These are phyloP conservation scores for Borovskyia barvae DNA, from an alignment of 208 protist species.

Conservation along the genomic window DNA sequence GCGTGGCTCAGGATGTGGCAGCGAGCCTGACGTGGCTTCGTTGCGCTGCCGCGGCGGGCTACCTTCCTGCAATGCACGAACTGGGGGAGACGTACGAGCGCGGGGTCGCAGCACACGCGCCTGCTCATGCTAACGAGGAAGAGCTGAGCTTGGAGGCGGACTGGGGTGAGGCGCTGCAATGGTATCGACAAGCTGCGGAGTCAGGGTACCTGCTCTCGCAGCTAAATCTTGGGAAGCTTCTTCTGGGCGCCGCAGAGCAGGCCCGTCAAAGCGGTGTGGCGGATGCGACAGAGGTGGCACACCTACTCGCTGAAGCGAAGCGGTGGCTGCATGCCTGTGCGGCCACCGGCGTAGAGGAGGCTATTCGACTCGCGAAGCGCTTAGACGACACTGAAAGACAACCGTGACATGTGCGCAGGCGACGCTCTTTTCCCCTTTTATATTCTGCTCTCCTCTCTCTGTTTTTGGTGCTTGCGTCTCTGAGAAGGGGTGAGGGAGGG, in stretches of 20 bases:
- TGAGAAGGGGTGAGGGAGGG: no score
- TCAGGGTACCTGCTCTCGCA: conserved; percentile 54
- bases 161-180: conserved; percentile 75
- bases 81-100: conserved; percentile 67
- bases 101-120: conserved; percentile 22
- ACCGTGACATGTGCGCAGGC: not conserved
- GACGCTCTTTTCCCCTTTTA: not conserved
- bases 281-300: conserved; percentile 5
- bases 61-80: conserved; percentile 83
- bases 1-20: conserved; percentile 33
- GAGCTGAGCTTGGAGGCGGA: conserved; percentile 25
- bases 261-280: not conserved
- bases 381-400: conserved; percentile 1
- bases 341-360: conserved; percentile 53
- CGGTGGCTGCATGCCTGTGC: conserved; percentile 67
- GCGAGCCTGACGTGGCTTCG: conserved; percentile 64
- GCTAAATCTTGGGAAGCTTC: conserved; percentile 79
- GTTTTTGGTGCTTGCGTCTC: no score
- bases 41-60: conserved; percentile 50
- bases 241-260: conserved; percentile 47
- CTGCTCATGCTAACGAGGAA: no score
- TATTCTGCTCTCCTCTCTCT: not conserved
- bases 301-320: conserved; percentile 28
- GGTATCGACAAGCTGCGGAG: conserved; percentile 62
- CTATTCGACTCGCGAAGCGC: conserved; percentile 43